Evolutionary conservation across 2,329 filamentous ascomycete genomes (phyloP).

Genomic region (Mycosphaerella arachidis): DNA sequence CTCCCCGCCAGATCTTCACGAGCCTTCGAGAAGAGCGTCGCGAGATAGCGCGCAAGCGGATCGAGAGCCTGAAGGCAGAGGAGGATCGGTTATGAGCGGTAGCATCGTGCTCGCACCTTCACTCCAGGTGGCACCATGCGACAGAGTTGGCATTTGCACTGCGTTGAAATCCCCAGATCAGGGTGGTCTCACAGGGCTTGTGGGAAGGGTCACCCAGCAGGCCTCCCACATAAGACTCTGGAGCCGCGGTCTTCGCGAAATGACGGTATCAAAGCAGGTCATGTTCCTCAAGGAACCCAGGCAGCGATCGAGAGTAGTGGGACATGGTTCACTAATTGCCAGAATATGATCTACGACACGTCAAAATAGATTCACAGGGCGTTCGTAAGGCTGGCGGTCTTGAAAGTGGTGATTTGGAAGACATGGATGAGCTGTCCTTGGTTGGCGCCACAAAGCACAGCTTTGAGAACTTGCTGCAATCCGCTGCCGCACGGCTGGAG

Average conservation of each 20-base stretch:
- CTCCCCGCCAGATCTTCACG: slow-evolving; percentile 49
- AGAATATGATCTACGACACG: neutral
- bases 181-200: neutral
- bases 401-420: neutral
- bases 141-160: neutral
- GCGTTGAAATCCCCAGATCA: neutral
- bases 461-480: neutral
- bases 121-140: neutral
- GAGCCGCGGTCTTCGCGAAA: neutral
- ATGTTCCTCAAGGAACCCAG: neutral
- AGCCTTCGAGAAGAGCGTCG: slow-evolving; percentile 62
- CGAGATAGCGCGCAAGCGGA: slow-evolving; percentile 31
- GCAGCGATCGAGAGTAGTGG: slow-evolving; percentile 1
- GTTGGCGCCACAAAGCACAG: neutral
- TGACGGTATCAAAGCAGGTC: slow-evolving; percentile 3
- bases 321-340: neutral
- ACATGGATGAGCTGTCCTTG: neutral
- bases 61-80: slow-evolving; percentile 34
- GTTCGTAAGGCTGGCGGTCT: neutral
- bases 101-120: neutral
- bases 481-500: neutral
- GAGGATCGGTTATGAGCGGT: slow-evolving; percentile 27
- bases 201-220: neutral
- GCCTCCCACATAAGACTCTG: neutral
- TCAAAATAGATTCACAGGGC: neutral